phyloP scores from a whole-genome alignment of 2,329 filamentous ascomycete species.

The Lecanoromycetidae sp. region DNA sequence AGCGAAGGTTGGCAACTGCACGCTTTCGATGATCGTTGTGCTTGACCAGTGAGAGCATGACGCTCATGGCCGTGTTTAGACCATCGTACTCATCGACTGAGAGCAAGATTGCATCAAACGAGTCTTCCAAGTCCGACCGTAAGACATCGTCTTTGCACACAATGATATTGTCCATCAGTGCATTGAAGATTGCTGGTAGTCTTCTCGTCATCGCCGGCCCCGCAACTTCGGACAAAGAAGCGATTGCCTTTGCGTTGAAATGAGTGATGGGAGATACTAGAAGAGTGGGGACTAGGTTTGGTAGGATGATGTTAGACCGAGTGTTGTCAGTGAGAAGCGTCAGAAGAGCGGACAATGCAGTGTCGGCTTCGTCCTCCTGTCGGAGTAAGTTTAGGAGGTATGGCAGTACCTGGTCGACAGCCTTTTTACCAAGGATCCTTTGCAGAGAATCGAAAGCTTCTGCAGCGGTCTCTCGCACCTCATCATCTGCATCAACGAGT shows the following conservation, averaged over 20 bases:
- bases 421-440: slow-evolving; percentile 83
- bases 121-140: slow-evolving; percentile 57
- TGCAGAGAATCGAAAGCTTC: slow-evolving; percentile 95
- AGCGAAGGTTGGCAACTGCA: slow-evolving; percentile 62
- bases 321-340: slow-evolving; percentile 89
- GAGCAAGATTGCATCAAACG: slow-evolving; percentile 79
- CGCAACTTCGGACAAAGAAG: slow-evolving; percentile 84
- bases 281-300: slow-evolving; percentile 87
- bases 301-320: slow-evolving; percentile 89
- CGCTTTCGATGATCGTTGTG: slow-evolving; percentile 83
- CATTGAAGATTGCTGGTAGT: slow-evolving; percentile 79
- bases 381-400: slow-evolving; percentile 82
- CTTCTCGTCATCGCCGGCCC: slow-evolving; percentile 81
- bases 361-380: slow-evolving; percentile 74
- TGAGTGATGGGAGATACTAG: slow-evolving; percentile 79
- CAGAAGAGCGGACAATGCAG: slow-evolving; percentile 81
- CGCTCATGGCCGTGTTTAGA: slow-evolving; percentile 89
- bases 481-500: slow-evolving; percentile 75
- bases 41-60: slow-evolving; percentile 76
- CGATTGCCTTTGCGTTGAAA: slow-evolving; percentile 90
- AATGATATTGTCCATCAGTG: slow-evolving; percentile 86
- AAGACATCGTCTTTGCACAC: slow-evolving; percentile 63
- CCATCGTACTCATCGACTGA: slow-evolving; percentile 96
- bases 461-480: slow-evolving; percentile 88
- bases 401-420: slow-evolving; percentile 89